Conservation (phyloP, 345 rosid species). For the Salix brachista region DNA sequence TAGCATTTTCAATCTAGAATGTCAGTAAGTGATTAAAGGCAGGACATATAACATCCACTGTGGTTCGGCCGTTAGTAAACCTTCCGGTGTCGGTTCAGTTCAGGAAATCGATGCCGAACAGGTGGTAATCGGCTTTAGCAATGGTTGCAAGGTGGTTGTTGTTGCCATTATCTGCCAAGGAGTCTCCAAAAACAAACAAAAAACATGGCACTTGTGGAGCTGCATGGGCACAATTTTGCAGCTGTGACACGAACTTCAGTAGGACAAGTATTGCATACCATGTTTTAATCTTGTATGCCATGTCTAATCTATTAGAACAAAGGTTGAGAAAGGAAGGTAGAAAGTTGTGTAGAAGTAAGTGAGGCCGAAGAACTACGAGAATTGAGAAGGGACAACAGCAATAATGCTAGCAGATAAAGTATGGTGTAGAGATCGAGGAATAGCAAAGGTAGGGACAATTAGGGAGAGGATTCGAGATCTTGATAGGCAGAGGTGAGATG, state of each 20-base stretch:
- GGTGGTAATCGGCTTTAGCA: background rate
- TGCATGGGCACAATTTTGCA: background rate
- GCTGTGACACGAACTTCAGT: background rate
- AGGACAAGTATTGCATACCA: background rate
- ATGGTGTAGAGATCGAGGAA: too few relatives aligned
- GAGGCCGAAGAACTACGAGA: background rate
- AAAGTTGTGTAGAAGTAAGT: background rate
- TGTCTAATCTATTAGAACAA: background rate
- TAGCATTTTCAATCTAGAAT: background rate
- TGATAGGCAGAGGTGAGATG: too few relatives aligned
- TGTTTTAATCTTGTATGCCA: background rate
- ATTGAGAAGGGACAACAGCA: too few relatives aligned
- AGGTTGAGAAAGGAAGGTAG: background rate
- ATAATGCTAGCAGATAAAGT: too few relatives aligned
- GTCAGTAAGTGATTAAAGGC: background rate
- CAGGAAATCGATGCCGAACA: background rate
- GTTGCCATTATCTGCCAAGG: background rate
- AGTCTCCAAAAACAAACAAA: background rate
- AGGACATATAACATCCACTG: background rate
- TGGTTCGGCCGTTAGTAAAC: background rate
- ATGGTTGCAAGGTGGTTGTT: background rate
- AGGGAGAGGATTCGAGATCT: too few relatives aligned
- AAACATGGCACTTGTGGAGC: background rate
- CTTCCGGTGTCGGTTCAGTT: background rate
- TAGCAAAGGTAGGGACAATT: too few relatives aligned